Percentiles rank a stretch among this genome's conserved stretches.
These are phyloP conservation scores for Colletotrichum melonis DNA, from an alignment of 2,329 filamentous ascomycete species.

Conservation along the genomic window DNA sequence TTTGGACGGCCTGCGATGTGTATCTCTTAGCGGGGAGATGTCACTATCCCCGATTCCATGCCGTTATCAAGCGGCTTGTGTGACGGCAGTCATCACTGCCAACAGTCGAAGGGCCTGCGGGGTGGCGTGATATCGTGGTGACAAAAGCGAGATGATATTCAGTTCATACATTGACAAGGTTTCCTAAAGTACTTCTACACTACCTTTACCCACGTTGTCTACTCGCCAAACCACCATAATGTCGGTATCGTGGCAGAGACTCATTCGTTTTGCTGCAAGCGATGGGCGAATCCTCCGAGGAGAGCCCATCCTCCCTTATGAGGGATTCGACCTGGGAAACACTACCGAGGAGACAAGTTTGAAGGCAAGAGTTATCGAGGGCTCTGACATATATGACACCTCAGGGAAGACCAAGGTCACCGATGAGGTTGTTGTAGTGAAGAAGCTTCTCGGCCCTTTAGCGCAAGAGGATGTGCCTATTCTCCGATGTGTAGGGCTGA, in stretches of 20 bases:
- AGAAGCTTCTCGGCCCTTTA: slow-evolving; percentile 64
- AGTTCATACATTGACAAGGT: too few relatives aligned
- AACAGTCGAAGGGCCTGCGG: too few relatives aligned
- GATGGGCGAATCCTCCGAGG: slow-evolving; percentile 63
- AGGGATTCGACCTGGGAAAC: slow-evolving; percentile 60
- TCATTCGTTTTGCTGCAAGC: slow-evolving; percentile 65
- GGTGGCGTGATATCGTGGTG: too few relatives aligned
- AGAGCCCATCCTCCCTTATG: slow-evolving; percentile 59
- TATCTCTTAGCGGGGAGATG: background rate
- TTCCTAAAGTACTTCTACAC: too few relatives aligned
- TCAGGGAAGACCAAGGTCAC: slow-evolving; percentile 60
- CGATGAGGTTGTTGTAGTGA: slow-evolving; percentile 64
- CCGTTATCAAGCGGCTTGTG: background rate
- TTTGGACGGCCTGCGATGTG: background rate
- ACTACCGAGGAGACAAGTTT: slow-evolving; percentile 59
- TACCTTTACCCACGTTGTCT: too few relatives aligned
- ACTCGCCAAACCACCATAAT: slow-evolving; percentile 37
- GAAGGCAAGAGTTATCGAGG: slow-evolving; percentile 62
- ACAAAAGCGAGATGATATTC: background rate
- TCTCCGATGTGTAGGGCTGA: slow-evolving; percentile 68
- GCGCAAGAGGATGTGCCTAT: slow-evolving; percentile 63
- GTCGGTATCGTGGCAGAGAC: slow-evolving; percentile 57
- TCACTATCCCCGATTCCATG: background rate
- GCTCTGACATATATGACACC: slow-evolving; percentile 60
- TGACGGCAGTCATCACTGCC: background rate